Evolutionary conservation across 768 basidiomycete species (phyloP), one percentile per base, ranked within the genome.

Genomic region (Rhodocollybia butyracea): DNA sequence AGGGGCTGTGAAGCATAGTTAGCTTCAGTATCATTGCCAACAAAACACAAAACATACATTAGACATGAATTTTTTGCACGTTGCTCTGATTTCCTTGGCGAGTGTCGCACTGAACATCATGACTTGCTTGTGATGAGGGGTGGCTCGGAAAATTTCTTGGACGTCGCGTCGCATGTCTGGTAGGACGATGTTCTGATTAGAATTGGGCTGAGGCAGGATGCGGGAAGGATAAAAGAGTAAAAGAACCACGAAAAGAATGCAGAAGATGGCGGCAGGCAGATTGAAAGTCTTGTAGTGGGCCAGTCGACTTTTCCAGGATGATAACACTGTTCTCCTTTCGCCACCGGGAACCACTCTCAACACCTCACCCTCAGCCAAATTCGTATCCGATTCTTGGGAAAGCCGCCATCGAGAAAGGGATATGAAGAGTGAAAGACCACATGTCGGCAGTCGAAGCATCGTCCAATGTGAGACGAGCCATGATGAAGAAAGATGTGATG

Each of bases 81-180:
- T 98, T 6, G 87, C 81, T 55, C 97, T 83, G 56, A 99, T 96
- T 61, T 98, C 97, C 79, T 99, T 98, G 55, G 93, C 86, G 58
- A 99, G 76, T 1, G 97, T 99, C 38, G 97, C 97, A 64, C 94
- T 96, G 81, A 99, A 99, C 97, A 99, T 99, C 97, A 99, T 99
- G 63, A 99, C 97, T 81, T 99, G 96, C 79, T 99, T 99, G 83
- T 97, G 94, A 73, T 97, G 96, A 48, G 97, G 97, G 19, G 97
- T 98, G 17, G 93, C 84, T 65, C 96, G 89, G 84, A 98, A 99
- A 66, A 99, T 98, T 78, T 99, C 97, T 85, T 99, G 97, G 61
- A 99, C 96, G 70, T 99, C 97, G 68, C 97, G 93, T 78, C 97
- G 96, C 97, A 99, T 99, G 88, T 98, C 97, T 99, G 84, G 74